Conservation (phyloP, 257 asterid species). For the Voacanga thouarsii region DNA sequence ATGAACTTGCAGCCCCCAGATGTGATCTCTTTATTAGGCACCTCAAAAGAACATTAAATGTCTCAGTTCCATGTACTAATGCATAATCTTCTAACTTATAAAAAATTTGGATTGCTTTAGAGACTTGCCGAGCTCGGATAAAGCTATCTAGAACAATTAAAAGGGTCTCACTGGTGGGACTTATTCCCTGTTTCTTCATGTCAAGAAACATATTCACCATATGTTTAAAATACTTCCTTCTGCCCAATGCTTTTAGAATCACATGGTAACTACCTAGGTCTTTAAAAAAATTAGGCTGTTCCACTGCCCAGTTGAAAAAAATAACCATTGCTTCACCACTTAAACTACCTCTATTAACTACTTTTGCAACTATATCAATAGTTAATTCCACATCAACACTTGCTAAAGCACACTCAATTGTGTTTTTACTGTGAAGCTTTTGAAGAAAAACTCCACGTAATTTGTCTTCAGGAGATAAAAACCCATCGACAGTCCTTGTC, state of each 20-base stretch:
- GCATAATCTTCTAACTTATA: slow-evolving; percentile 54
- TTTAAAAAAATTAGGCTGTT: slow-evolving; percentile 34
- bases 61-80: slow-evolving; percentile 37
- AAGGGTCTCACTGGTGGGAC: slow-evolving; percentile 50
- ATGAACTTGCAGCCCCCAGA: slow-evolving; percentile 53
- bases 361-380: slow-evolving; percentile 49
- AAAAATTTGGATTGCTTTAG: slow-evolving; percentile 55
- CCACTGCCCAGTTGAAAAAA: slow-evolving; percentile 69
- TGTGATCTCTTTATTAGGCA: slow-evolving; percentile 55
- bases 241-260: slow-evolving; percentile 67
- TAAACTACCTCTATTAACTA: slow-evolving; percentile 60
- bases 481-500: slow-evolving; percentile 40
- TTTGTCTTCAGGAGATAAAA: slow-evolving; percentile 71
- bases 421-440: slow-evolving; percentile 45
- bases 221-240: slow-evolving; percentile 57
- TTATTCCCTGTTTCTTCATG: slow-evolving; percentile 44
- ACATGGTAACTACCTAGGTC: slow-evolving; percentile 36
- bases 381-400: slow-evolving; percentile 50
- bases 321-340: slow-evolving; percentile 55
- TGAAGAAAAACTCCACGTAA: slow-evolving; percentile 79
- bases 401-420: slow-evolving; percentile 41
- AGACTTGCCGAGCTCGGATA: slow-evolving; percentile 54
- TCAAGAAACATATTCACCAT: slow-evolving; percentile 57
- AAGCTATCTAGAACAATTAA: slow-evolving; percentile 59
- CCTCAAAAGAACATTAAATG: slow-evolving; percentile 45